Evolutionary conservation across 2,329 filamentous ascomycete genomes (phyloP), one percentile per base, ranked within the genome.

Genomic region (Diplodia seriata): DNA sequence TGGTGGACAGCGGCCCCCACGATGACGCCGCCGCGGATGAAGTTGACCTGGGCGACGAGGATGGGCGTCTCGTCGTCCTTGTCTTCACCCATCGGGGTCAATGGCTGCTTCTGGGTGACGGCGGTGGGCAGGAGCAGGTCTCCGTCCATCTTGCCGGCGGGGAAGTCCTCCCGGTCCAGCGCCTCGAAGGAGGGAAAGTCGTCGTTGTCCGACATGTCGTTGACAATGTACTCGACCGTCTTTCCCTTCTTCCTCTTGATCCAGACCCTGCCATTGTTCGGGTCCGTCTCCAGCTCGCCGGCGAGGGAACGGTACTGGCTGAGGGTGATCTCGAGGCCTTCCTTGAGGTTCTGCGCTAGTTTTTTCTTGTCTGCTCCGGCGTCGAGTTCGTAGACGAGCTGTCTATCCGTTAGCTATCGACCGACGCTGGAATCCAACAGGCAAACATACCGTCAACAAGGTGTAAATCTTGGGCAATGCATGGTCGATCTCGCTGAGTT

Each of bases 21-120:
- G 43, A 77, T 70, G 15, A 76, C 47, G n/a, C 75, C 75, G 36
- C 74, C 73, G 7, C 53, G 64, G 62, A 77, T 74, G 55, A 76
- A 75, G 66, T 70, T 77, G 62, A 72, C 38, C 65, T 77, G 75
- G 14, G 73, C 71, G 9, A 69, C 70, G 18, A 73, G 68, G 20
- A 71, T 43, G 23, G 53, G 55, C 18, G 62, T 51, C 9, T 63
- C 51, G 26, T 69, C 68, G 2, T 68, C 66, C 11, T 40, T 50
- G 31, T 56, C 38, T 15, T 70, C 64, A n/a, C 71, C 71, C 0
- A 68, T 50, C 2, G 69, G 61, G 12, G 69, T 68, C 36, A 69
- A 70, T 8, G 36, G 47, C 59, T 66, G 57, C 64, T 70, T 69
- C 33, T 63, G 66, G 1, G 68, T 70, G 9, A 71, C 66, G 47